These are phyloP conservation scores for Pythium rishiriense DNA, from an alignment of 352 stramenopile genomes.

Conservation along the genomic window DNA sequence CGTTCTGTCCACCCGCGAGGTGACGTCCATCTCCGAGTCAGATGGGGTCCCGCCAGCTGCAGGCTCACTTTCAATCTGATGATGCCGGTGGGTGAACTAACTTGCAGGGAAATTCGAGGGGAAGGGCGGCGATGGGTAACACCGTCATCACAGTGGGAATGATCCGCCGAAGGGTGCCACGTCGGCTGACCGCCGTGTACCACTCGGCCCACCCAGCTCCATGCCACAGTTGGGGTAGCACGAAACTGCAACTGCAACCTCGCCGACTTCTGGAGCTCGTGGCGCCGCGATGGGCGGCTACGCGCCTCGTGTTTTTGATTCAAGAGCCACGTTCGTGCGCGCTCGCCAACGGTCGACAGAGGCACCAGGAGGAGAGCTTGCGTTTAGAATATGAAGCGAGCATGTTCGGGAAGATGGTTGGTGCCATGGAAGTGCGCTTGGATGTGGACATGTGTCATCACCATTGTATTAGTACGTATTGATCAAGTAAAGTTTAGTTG, in stretches of 20 bases:
- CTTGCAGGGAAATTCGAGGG: neutral
- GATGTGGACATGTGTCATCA: no score
- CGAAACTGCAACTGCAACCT: conserved; percentile 17
- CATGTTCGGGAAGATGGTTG: neutral
- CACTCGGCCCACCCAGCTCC: neutral
- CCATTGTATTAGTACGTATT: no score
- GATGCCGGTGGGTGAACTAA: conserved; percentile 7
- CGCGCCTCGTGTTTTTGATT: neutral
- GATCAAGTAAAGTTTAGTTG: conserved; percentile 49
- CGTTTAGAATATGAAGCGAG: neutral
- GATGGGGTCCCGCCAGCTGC: conserved; percentile 8
- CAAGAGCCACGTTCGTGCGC: conserved; percentile 1
- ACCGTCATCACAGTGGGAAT: conserved; percentile 19
- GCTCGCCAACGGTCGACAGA: no score
- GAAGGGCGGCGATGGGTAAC: neutral
- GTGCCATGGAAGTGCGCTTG: neutral
- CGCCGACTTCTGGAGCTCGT: neutral
- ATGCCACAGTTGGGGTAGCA: no score
- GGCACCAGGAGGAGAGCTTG: neutral
- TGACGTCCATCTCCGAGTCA: conserved; percentile 18
- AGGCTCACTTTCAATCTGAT: conserved; percentile 18
- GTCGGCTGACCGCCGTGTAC: neutral
- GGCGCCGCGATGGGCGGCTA: neutral
- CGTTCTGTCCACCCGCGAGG: neutral
- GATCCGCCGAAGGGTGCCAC: neutral